Percentiles rank a stretch among this genome's conserved stretches.
Conservation (phyloP, 176 grass and related monocot genomes). For the Puccinellia tenuiflora region DNA sequence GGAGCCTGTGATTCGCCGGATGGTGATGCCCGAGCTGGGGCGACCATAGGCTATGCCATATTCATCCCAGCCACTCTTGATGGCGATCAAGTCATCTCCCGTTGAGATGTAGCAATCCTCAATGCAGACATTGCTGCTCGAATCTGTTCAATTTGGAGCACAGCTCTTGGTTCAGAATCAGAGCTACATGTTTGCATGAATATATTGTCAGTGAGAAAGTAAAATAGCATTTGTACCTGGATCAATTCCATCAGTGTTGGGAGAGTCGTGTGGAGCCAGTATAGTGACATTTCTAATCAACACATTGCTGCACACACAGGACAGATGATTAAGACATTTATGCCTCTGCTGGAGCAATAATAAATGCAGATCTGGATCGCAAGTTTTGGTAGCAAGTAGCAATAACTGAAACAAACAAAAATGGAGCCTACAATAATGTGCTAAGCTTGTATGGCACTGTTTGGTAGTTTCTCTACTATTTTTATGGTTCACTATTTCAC, state of each 20-base stretch:
- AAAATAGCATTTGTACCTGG: slow-evolving; percentile 53
- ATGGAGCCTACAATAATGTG: slow-evolving; percentile 12
- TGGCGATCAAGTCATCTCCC: slow-evolving; percentile 72
- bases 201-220: background rate
- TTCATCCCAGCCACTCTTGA: slow-evolving; percentile 98
- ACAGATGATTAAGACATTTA: slow-evolving; percentile 24
- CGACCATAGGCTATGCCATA: slow-evolving; percentile 74
- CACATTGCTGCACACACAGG: slow-evolving; percentile 66
- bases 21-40: slow-evolving; percentile 61
- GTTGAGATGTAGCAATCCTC: slow-evolving; percentile 92
- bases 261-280: slow-evolving; percentile 85
- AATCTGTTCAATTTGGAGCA: slow-evolving; percentile 51
- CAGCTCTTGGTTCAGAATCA: background rate
- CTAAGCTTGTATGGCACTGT: slow-evolving; percentile 15
- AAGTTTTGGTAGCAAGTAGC: slow-evolving; percentile 13
- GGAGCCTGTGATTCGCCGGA: slow-evolving; percentile 65
- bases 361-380: slow-evolving; percentile 32
- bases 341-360: slow-evolving; percentile 19
- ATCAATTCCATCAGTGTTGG: slow-evolving; percentile 93
- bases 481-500: background rate
- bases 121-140: slow-evolving; percentile 79
- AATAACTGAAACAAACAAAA: slow-evolving; percentile 25
- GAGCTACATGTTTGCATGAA: background rate
- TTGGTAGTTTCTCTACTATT: slow-evolving; percentile 12
- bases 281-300: slow-evolving; percentile 78